Evolutionary conservation across 495 filamentous ascomycete species (phyloP).

Genomic region (Collariella sp.): DNA sequence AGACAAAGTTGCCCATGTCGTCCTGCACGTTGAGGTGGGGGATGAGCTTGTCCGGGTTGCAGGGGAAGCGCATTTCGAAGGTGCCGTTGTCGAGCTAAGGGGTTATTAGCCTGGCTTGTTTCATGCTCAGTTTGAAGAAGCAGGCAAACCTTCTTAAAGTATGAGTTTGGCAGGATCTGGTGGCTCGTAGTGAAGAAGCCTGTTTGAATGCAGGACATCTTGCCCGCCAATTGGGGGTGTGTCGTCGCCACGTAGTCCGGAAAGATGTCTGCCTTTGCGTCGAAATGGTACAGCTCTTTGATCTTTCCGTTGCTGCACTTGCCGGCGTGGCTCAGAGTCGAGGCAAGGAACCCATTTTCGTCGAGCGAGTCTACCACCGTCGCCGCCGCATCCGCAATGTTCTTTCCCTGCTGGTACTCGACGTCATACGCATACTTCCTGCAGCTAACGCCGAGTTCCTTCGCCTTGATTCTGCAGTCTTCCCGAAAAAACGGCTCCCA

Average conservation of each 20-base stretch:
- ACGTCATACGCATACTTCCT: conserved; percentile 39
- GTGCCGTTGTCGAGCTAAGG: conserved; percentile 23
- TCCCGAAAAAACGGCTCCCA: conserved; percentile 37
- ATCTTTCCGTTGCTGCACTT: conserved; percentile 33
- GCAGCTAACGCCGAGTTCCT: conserved; percentile 21
- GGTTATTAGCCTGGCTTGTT: neutral
- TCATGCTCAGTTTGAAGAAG: too few relatives aligned
- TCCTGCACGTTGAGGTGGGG: conserved; percentile 35
- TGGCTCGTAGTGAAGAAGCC: conserved; percentile 38
- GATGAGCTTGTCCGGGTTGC: conserved; percentile 17
- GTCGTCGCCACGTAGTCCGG: conserved; percentile 30
- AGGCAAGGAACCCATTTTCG: conserved; percentile 38
- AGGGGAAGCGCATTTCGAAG: conserved; percentile 35
- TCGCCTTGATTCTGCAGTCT: conserved; percentile 21
- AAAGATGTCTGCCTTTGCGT: conserved; percentile 37
- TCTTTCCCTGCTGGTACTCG: conserved; percentile 46
- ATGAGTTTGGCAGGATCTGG: conserved; percentile 30
- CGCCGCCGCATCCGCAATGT: conserved; percentile 47
- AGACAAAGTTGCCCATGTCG: conserved; percentile 37
- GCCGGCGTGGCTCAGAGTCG: conserved; percentile 31
- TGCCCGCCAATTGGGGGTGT: conserved; percentile 36
- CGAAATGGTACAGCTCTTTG: conserved; percentile 36
- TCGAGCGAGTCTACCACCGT: conserved; percentile 35
- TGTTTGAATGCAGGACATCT: conserved; percentile 41
- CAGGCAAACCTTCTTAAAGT: conserved; percentile 28